Percentiles rank a stretch among this genome's conserved stretches.
Conservation (phyloP, 345 rosid species). For the Psidium friedrichsthalianum region DNA sequence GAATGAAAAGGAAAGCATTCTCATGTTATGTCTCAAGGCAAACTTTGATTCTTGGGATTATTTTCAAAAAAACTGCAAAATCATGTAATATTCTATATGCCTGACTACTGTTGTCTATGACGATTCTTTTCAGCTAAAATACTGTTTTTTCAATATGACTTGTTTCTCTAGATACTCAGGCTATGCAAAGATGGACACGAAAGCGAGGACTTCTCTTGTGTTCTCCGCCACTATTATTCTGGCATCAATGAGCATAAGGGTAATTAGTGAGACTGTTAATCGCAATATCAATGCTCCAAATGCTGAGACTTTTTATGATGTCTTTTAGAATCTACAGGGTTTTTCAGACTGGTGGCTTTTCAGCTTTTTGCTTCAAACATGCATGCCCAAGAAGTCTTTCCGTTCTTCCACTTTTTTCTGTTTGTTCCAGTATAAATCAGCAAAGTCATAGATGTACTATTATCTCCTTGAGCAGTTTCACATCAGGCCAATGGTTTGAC, state of each 20-base stretch:
- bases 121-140: background rate
- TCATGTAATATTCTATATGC: background rate
- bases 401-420: background rate
- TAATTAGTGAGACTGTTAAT: background rate
- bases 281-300: background rate
- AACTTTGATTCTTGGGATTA: background rate
- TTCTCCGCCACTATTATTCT: slow-evolving; percentile 58
- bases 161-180: slow-evolving; percentile 40
- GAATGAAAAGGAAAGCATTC: background rate
- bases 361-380: background rate
- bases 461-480: background rate
- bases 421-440: background rate
- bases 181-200: slow-evolving; percentile 64
- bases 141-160: background rate
- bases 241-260: slow-evolving; percentile 40
- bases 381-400: background rate
- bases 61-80: background rate
- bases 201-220: slow-evolving; percentile 69
- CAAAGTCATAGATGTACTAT: background rate
- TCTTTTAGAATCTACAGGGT: background rate
- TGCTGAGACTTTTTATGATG: background rate
- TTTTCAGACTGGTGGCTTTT: background rate
- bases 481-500: background rate
- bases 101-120: background rate
- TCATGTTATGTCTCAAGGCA: background rate